These are phyloP conservation scores for Candida silvatica DNA, from an alignment of 805 yeast genomes.

Conservation along the genomic window DNA sequence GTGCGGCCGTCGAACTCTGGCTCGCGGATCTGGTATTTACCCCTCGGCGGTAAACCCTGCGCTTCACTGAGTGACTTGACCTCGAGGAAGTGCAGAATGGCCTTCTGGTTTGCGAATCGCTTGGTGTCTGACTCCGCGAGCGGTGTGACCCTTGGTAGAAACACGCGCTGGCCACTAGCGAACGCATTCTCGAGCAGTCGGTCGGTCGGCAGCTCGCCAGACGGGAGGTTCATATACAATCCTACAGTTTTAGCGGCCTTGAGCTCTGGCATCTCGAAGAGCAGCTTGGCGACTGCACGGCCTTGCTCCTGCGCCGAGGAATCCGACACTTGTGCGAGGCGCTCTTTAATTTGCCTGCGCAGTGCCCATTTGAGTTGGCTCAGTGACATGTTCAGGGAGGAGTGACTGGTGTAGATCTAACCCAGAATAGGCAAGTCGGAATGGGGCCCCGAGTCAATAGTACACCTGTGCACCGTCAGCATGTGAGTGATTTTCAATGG, in stretches of 20 bases:
- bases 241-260: conserved; percentile 43
- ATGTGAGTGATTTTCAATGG: neutral
- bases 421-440: no score
- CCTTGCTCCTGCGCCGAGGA: conserved; percentile 2
- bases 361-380: conserved; percentile 3
- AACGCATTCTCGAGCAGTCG: conserved; percentile 46
- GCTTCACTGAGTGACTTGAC: conserved; percentile 37
- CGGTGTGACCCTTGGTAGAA: conserved; percentile 39
- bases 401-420: no score
- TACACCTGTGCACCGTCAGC: no score
- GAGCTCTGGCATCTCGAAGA: conserved; percentile 23
- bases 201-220: conserved; percentile 57
- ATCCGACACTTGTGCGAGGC: conserved; percentile 1
- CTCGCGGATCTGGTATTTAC: conserved; percentile 59
- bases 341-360: conserved; percentile 1
- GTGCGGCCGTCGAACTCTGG: conserved; percentile 34
- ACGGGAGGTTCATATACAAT: conserved; percentile 70
- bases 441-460: no score
- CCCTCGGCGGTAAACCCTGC: conserved; percentile 46
- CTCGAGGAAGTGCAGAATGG: conserved; percentile 49
- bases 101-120: conserved; percentile 23
- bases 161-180: conserved; percentile 37
- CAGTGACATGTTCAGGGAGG: no score
- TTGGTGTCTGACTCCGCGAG: conserved; percentile 20
- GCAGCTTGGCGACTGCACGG: conserved; percentile 2